Conservation (phyloP, 1,139 yeast genomes). For the Geotrichum australiense region DNA sequence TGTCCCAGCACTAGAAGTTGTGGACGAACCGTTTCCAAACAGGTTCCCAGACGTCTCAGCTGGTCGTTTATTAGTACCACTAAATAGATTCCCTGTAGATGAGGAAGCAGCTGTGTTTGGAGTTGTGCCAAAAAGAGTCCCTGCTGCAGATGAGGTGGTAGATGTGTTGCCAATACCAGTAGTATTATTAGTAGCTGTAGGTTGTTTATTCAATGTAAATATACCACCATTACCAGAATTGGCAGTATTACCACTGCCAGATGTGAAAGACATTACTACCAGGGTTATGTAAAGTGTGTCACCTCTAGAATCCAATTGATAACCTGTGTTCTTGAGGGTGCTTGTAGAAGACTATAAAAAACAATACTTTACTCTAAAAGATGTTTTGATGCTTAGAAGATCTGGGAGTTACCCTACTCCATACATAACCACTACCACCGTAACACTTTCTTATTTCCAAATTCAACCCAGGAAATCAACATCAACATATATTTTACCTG, state of each 20-base stretch:
- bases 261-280: too few species aligned
- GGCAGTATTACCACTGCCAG: too few species aligned
- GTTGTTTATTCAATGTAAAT: too few species aligned
- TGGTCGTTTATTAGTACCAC: not conserved
- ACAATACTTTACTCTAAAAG: not conserved
- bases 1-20: not conserved
- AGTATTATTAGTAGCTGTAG: too few species aligned
- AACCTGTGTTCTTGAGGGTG: too few species aligned
- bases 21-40: not conserved
- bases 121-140: slow-evolving; percentile 12
- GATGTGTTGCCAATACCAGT: too few species aligned
- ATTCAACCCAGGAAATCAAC: not conserved
- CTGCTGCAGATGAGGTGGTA: not conserved
- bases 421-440: not conserved
- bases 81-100: not conserved
- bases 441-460: not conserved
- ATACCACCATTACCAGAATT: too few species aligned
- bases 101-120: slow-evolving; percentile 7
- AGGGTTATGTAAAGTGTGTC: too few species aligned
- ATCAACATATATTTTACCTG: not conserved
- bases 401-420: slow-evolving; percentile 15
- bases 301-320: too few species aligned
- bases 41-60: not conserved
- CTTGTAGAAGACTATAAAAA: too few species aligned
- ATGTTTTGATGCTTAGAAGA: not conserved